Conservation (phyloP, 768 basidiomycete species). For the Paxillus ammoniavirescens region DNA sequence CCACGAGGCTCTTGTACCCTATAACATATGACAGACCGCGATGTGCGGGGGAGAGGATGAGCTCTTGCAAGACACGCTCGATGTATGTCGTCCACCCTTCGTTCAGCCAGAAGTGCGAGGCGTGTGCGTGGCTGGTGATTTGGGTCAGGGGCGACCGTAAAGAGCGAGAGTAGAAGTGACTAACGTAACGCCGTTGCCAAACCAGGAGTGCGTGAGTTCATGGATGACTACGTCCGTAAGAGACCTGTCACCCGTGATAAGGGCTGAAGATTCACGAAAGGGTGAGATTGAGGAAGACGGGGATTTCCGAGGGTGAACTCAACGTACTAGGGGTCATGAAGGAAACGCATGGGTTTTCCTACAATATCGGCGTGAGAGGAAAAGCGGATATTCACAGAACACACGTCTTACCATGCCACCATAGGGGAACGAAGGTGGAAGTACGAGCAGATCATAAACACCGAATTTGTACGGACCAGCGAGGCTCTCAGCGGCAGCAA, state of each 20-base stretch:
- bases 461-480: slow-evolving; percentile 78
- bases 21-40: slow-evolving; percentile 81
- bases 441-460: slow-evolving; percentile 84
- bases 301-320: not conserved
- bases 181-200: slow-evolving; percentile 86
- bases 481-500: slow-evolving; percentile 69
- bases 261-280: slow-evolving; percentile 39
- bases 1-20: slow-evolving; percentile 68
- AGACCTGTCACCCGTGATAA: slow-evolving; percentile 83
- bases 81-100: slow-evolving; percentile 96
- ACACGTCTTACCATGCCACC: slow-evolving; percentile 70
- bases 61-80: slow-evolving; percentile 74
- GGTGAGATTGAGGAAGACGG: not conserved
- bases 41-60: slow-evolving; percentile 68
- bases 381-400: not conserved
- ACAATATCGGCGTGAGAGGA: slow-evolving; percentile 2
- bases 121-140: slow-evolving; percentile 55
- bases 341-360: slow-evolving; percentile 89
- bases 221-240: slow-evolving; percentile 89
- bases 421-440: slow-evolving; percentile 92
- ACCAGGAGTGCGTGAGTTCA: slow-evolving; percentile 86
- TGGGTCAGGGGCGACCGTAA: not conserved
- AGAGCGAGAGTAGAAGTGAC: slow-evolving; percentile 20
- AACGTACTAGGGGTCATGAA: slow-evolving; percentile 83
- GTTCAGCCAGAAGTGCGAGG: slow-evolving; percentile 86